These are phyloP conservation scores for Neofusicoccum sp. DNA, from an alignment of 2,329 filamentous ascomycete species.

Conservation along the genomic window DNA sequence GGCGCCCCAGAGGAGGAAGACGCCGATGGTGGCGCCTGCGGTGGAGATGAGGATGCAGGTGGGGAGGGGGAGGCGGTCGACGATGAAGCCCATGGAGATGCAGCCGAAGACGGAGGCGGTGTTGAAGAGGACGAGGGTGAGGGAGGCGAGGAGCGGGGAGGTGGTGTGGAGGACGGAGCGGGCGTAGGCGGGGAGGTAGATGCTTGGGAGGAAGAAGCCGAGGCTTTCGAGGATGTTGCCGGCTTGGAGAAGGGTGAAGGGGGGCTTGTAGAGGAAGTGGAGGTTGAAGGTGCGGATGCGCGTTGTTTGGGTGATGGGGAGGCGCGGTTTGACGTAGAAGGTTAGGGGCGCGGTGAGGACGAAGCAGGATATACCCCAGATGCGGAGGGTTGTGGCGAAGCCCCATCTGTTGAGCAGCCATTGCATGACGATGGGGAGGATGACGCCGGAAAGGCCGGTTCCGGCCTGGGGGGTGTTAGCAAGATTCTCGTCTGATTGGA, in stretches of 20 bases:
- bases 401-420: conserved; percentile 43
- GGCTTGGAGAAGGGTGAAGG: conserved; percentile 37
- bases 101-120: conserved; percentile 40
- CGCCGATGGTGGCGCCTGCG: conserved; percentile 42
- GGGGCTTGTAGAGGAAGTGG: conserved; percentile 32
- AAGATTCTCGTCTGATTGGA: neutral
- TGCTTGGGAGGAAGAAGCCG: conserved; percentile 44
- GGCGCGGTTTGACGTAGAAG: conserved; percentile 36
- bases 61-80: conserved; percentile 47
- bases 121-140: conserved; percentile 41
- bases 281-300: conserved; percentile 32
- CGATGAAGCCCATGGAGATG: conserved; percentile 38
- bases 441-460: conserved; percentile 46
- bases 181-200: conserved; percentile 44
- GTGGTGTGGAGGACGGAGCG: conserved; percentile 27
- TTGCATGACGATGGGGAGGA: conserved; percentile 48
- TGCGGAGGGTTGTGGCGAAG: conserved; percentile 45
- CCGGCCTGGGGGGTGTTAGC: conserved; percentile 23
- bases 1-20: conserved; percentile 53
- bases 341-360: conserved; percentile 36
- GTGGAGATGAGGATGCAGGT: conserved; percentile 48
- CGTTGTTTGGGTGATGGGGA: conserved; percentile 30
- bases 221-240: conserved; percentile 42
- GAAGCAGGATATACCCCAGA: conserved; percentile 40
- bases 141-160: conserved; percentile 28